Base-by-base conservation (phyloP, 1,284 basidiomycete genomes). In the Tylopilus sp. region DNA sequence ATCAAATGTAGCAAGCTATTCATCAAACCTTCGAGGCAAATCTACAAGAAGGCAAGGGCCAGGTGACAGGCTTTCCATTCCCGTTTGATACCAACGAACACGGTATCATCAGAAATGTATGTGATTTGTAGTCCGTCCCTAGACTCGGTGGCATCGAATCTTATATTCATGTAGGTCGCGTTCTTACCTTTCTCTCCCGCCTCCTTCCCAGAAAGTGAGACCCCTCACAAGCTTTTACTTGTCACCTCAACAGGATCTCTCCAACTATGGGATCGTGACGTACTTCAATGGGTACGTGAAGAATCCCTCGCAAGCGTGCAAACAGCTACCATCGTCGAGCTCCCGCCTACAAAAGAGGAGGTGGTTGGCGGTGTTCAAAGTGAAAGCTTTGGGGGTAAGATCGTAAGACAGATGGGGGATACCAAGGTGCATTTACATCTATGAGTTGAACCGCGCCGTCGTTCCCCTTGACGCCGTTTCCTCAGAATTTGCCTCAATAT, bases 211-310 rank as follows among this genome's bases (percentile, higher is more conserved):
- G 72, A 12, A 62, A 66, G 50, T 68, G 71, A 44, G 66, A 67
- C 49, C 67, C 19, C 47, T 5, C 43, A 59, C 4, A 78, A 82
- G 13, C 56, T 84, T 4, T 67, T 86, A 15, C 51, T 93, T 30
- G 83, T 84, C 1, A 92, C 91, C 0, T 82, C 81, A 6, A 88
- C 87, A 0, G 92, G 92, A 10, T 76, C 89, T 0, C 61, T 97
- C 10, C 91, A 93, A 57, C 71, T 89, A 10, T 88, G 89, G 81
- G 74, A 83, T 41, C 76, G 81, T 28, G 75, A 83, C 36, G 63
- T 74, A 38, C 65, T 82, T 16, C 72, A 79, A 44, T 97, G 92
- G 93, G 79, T 78, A 0, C 75, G 92, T 35, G 93, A 97, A 63
- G 95, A 98, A 63, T 78, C 82, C 0, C 74, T 97, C 11, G 74